Percentiles rank a stretch among this genome's conserved stretches.
phyloP scores from a whole-genome alignment of 2,329 filamentous ascomycete species.

The Calonectria ilicicola region DNA sequence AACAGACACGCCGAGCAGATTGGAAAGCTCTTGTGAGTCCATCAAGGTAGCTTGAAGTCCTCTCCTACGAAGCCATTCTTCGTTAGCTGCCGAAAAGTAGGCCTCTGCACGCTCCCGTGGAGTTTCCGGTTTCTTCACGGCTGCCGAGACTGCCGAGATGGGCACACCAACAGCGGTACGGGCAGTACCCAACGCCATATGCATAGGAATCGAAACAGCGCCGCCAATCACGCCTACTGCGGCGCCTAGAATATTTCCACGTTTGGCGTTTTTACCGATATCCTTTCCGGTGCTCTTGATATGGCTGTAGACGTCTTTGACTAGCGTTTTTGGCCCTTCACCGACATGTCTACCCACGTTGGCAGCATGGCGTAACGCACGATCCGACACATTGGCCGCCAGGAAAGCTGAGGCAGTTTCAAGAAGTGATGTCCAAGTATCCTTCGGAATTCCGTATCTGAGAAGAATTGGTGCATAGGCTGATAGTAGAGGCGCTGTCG shows the following conservation, averaged over 20 bases:
- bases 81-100: conserved; percentile 56
- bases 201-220: conserved; percentile 53
- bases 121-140: conserved; percentile 53
- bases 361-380: conserved; percentile 56
- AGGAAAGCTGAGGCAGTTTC: conserved; percentile 60
- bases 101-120: conserved; percentile 55
- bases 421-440: conserved; percentile 51
- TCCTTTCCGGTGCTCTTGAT: conserved; percentile 51
- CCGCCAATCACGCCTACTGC: conserved; percentile 51
- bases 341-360: conserved; percentile 53
- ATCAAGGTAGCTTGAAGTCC: conserved; percentile 53
- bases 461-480: conserved; percentile 55
- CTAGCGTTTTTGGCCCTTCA: conserved; percentile 49
- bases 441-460: conserved; percentile 49
- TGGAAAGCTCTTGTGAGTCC: conserved; percentile 47
- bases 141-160: conserved; percentile 46
- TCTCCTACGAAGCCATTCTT: conserved; percentile 55
- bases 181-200: conserved; percentile 50
- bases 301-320: conserved; percentile 51
- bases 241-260: conserved; percentile 55
- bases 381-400: conserved; percentile 56
- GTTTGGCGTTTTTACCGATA: conserved; percentile 51
- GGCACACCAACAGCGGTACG: conserved; percentile 52
- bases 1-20: conserved; percentile 44
- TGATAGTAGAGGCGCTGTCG: conserved; percentile 52